Evolutionary conservation across 129 eudicot genomes (phyloP).

Genomic region (Scalesia atractyloides): DNA sequence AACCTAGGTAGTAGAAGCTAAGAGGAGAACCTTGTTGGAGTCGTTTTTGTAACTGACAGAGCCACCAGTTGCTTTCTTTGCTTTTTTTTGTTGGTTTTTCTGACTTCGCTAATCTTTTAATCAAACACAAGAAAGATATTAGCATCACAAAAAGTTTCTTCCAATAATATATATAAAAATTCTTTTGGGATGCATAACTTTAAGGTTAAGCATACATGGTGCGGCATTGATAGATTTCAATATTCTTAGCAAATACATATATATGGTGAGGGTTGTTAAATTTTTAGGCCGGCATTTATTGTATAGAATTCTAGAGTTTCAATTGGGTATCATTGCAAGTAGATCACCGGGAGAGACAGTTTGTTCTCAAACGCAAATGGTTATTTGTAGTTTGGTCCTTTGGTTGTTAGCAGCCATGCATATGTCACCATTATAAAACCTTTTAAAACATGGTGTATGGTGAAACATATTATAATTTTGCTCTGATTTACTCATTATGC

Average conservation of each 20-base stretch:
- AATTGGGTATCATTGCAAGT: too few relatives aligned
- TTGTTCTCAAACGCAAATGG: too few relatives aligned
- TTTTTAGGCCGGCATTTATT: too few relatives aligned
- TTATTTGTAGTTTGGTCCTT: too few relatives aligned
- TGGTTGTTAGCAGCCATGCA: not conserved
- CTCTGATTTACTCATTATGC: slow-evolving; percentile 8
- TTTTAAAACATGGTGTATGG: not conserved
- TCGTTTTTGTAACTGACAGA: slow-evolving; percentile 42
- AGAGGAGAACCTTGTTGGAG: slow-evolving; percentile 52
- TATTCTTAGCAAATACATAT: too few relatives aligned
- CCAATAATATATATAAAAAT: not conserved
- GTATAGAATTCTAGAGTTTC: too few relatives aligned
- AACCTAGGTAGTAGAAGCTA: slow-evolving; percentile 43
- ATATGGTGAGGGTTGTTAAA: too few relatives aligned
- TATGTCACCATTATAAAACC: not conserved
- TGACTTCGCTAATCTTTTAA: slow-evolving; percentile 43
- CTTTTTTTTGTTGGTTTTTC: slow-evolving; percentile 50
- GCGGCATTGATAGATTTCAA: not conserved
- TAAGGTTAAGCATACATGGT: slow-evolving; percentile 3
- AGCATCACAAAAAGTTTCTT: slow-evolving; percentile 1
- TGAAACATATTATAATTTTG: not conserved
- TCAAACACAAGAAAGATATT: slow-evolving; percentile 20
- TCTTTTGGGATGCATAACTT: slow-evolving; percentile 5
- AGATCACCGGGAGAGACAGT: too few relatives aligned
- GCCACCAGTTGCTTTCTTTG: slow-evolving; percentile 56